Base-by-base conservation (phyloP, 164 flowering plant genomes). In the Aristolochia fimbriata region DNA sequence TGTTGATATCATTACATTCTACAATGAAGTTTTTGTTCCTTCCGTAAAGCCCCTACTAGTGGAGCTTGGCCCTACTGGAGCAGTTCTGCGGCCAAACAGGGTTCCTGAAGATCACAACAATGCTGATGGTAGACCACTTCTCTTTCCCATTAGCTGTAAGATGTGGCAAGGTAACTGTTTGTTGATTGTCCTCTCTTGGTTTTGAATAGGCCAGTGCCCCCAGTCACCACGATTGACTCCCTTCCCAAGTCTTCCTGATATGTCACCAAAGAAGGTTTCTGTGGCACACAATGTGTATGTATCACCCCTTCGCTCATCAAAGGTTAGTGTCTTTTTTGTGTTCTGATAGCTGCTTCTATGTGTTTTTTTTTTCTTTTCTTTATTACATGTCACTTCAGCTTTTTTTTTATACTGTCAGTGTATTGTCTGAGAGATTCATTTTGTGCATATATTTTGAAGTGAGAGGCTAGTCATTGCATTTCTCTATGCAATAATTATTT, bases 251-350 rank as follows among this genome's bases (percentile, higher is more conserved):
- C 82, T 94, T 24, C 99, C 99, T 59, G 97, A 94, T 68, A 88
- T 94, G 96, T 94, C 99, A 21, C 99, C 99, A 2, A 91, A 88
- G 81, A 91, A 94, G 73, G 97, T 94, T 41, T 91, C 99, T 65
- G 78, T 94, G 5, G 58, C 80, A 24, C 99, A 83, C 63, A 94
- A 94, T 74, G 95, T 94, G n/a, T 94, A 88, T 58, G 99, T 91
- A 47, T 94, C 99, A 48, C 99, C 99, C 20, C 65, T 94, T 66
- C 81, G 99, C 41, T 81, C 96, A 37, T 81, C 97, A 10, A 94
- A 91, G 96, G 99, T 91, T 75, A 16, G 31, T 24, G 27, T 63
- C 23, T 17, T 63, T n/a, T 55, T 45, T 12, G 17, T 52, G 47
- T 15, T 52, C 43, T 37, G 11, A 37, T 37, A 10, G 43, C 43